These are phyloP conservation scores for Cymbopogon citratus DNA, from an alignment of 176 grass and related monocot species.

Conservation along the genomic window DNA sequence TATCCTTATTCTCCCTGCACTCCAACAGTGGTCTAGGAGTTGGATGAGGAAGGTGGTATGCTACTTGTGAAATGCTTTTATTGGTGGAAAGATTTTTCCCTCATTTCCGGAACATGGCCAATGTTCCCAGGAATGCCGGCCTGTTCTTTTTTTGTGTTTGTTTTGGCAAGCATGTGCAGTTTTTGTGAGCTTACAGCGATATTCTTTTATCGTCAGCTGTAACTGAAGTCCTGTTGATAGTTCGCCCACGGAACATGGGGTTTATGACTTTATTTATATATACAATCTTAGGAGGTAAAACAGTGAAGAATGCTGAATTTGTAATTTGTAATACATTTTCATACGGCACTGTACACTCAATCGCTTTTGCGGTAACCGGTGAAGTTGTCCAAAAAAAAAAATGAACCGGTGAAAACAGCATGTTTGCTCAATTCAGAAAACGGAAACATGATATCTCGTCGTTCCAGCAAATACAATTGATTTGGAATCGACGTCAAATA, in stretches of 20 bases:
- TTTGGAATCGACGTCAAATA: too few relatives aligned
- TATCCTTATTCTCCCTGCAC: constrained; percentile 12
- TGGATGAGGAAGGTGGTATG: neutral
- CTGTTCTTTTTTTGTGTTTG: neutral
- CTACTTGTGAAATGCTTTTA: neutral
- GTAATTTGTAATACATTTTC: neutral
- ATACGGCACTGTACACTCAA: neutral
- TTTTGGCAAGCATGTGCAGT: neutral
- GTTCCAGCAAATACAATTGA: too few relatives aligned
- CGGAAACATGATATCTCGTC: too few relatives aligned
- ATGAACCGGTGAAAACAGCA: too few relatives aligned
- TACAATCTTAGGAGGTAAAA: neutral
- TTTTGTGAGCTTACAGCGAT: constrained; percentile 1
- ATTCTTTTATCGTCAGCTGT: neutral
- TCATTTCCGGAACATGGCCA: neutral
- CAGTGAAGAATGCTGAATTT: neutral
- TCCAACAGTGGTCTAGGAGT: neutral
- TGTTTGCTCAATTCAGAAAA: too few relatives aligned
- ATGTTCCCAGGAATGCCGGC: neutral
- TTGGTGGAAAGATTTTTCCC: neutral
- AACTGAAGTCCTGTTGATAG: constrained; percentile 3
- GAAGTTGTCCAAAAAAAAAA: too few relatives aligned
- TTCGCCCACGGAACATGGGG: neutral
- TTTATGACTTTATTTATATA: neutral
- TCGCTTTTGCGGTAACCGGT: too few relatives aligned